These are phyloP conservation scores for Monosporascus sp. DNA, from an alignment of 2,329 filamentous ascomycete genomes.

Conservation along the genomic window DNA sequence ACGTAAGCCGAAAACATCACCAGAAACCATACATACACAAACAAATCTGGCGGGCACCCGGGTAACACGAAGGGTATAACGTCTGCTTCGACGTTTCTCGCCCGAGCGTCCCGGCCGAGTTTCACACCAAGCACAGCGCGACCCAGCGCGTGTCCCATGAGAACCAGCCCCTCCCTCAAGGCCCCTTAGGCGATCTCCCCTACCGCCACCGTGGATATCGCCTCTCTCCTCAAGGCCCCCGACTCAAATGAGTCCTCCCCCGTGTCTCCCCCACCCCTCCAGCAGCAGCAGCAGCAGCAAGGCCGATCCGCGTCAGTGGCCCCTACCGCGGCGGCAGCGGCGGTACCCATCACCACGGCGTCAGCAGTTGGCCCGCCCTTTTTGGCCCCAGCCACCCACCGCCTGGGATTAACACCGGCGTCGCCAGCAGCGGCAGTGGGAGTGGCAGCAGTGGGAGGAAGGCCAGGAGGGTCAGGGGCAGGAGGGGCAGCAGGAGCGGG, in stretches of 20 bases:
- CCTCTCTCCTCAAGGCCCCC: conserved; percentile 73
- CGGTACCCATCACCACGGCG: conserved; percentile 31
- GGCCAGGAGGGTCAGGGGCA: conserved; percentile 1
- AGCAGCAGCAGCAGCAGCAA: conserved; percentile 17
- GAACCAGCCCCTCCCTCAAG: conserved; percentile 22
- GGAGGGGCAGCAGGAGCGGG: conserved; percentile 3
- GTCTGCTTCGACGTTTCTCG: no score
- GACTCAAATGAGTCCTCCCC: conserved; percentile 67
- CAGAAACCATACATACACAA: no score
- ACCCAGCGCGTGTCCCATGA: conserved; percentile 23
- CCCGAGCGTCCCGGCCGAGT: no score
- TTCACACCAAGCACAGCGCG: not conserved
- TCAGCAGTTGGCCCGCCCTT: conserved; percentile 19
- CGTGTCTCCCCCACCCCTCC: conserved; percentile 32
- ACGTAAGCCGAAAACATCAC: no score
- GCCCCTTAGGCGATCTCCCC: conserved; percentile 27
- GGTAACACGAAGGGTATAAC: no score
- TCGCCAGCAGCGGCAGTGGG: conserved; percentile 16
- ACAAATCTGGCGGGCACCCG: no score
- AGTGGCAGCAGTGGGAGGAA: conserved; percentile 16
- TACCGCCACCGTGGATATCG: conserved; percentile 89
- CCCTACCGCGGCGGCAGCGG: conserved; percentile 30
- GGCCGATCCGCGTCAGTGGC: conserved; percentile 32
- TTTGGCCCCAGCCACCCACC: conserved; percentile 11
- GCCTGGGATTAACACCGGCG: conserved; percentile 25